These are phyloP conservation scores for Fusarium protoensiforme DNA, from an alignment of 2,329 filamentous ascomycete genomes.

Conservation along the genomic window DNA sequence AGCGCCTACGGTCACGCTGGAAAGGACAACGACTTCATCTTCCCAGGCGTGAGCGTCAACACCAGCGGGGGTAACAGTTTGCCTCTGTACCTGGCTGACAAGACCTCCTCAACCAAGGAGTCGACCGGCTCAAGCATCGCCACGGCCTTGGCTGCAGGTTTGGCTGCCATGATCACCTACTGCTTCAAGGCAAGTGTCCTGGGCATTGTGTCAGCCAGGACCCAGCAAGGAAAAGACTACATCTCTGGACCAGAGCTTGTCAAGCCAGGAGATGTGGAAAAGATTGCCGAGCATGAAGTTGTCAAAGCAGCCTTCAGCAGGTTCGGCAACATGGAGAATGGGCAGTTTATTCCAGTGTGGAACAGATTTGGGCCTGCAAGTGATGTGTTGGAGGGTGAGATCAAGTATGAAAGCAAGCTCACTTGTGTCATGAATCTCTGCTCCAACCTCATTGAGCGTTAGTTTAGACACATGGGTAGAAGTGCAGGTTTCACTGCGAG, in stretches of 20 bases:
- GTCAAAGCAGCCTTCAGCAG: background rate
- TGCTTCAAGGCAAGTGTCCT: constrained; percentile 29
- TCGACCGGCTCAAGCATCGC: constrained; percentile 37
- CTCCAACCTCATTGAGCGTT: background rate
- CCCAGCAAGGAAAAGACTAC: background rate
- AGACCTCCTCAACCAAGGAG: constrained; percentile 6
- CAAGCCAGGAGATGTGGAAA: background rate
- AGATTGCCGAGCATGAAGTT: background rate
- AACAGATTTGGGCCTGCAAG: background rate
- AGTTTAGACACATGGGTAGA: background rate
- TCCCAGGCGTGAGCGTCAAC: constrained; percentile 9
- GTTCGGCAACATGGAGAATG: background rate
- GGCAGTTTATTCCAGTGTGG: background rate
- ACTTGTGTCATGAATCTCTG: background rate
- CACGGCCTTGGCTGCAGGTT: constrained; percentile 44
- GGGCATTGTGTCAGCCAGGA: background rate
- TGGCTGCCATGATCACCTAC: constrained; percentile 44
- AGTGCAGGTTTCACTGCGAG: background rate
- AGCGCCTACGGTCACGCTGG: background rate
- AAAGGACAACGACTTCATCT: background rate
- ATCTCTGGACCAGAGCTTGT: background rate
- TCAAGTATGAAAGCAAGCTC: background rate
- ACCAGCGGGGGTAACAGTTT: background rate
- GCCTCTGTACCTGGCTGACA: background rate
- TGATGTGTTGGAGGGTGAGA: background rate